Evolutionary conservation across 1,284 basidiomycete species (phyloP), one percentile per base, ranked within the genome.

Genomic region (Naganishia sp.): DNA sequence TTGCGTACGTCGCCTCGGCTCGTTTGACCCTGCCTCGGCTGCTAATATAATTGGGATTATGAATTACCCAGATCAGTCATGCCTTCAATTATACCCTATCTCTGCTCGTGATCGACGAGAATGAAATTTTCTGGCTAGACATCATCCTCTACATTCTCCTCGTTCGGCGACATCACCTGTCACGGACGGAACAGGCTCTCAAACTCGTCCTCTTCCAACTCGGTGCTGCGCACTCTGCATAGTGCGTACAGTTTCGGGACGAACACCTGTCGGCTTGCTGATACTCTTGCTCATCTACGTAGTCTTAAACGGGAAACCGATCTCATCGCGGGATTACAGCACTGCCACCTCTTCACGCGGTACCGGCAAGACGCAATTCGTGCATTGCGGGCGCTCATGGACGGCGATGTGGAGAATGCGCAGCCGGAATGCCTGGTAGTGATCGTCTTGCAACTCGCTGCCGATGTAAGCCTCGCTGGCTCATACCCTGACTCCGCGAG

Each of bases 281-380:
- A 25, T 11, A 9, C 42, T 42, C n/a, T n/a, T 7, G 7, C 25
- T 23, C 23, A 28, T 18, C 28, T 28, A 28, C 28, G 5, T 33
- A 60, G 57, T 60, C 46, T 60, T 15, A 23, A 46, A 18, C 28
- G 57, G 45, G 57, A 60, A 60, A 60, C 39, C 31, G 46, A 60
- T 28, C 25, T 60, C n/a, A 28, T 60, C 4, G 31, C 57, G 33
- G 57, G 57, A n/a, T 46, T 60, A 23, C 31, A 60, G 57, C 57
- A 60, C 31, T 60, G 57, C 42, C 45, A 39, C 2, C 28, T 21
- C 45, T 60, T 60, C 39, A 60, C 57, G 45, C 11, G 28, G 45
- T 48, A 33, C 33, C 10, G 57, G 10, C 46, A 49, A 6, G 28
- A 48, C 13, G 57, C 57, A 4, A 21, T 48, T 6, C 57, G 28